Conservation (phyloP, 2,329 filamentous ascomycete species). For the Talaromyces amestolkiae region DNA sequence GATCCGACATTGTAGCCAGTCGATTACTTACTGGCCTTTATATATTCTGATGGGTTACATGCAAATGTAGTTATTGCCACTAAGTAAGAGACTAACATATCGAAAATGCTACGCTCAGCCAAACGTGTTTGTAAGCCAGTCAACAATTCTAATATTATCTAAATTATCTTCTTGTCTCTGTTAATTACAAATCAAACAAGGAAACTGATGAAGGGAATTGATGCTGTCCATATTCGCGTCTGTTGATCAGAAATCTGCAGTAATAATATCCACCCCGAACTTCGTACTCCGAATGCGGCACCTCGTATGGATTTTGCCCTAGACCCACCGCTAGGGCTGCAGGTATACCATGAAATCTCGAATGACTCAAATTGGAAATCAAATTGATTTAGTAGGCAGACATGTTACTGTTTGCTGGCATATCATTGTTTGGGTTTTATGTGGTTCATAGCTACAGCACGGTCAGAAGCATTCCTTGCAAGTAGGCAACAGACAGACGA, state of each 20-base stretch:
- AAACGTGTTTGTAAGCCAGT: background rate
- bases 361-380: background rate
- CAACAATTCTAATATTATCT: background rate
- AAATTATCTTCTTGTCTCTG: too few relatives aligned
- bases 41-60: too few relatives aligned
- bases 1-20: background rate
- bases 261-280: background rate
- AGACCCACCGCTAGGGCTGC: background rate
- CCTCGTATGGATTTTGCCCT: background rate
- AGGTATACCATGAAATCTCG: background rate
- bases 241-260: background rate
- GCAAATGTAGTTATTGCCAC: background rate
- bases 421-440: conserved; percentile 1
- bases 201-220: background rate
- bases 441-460: conserved; percentile 13
- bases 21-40: too few relatives aligned
- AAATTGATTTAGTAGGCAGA: background rate
- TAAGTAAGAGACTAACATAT: background rate
- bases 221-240: background rate
- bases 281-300: conserved; percentile 6
- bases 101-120: background rate
- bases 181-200: background rate
- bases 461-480: background rate
- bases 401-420: background rate
- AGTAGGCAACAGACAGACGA: background rate